A percentile compares a stretch with the other conserved stretches of the same genome.
These are phyloP conservation scores for Aspergillus oerlinghausenensis DNA, from an alignment of 2,329 filamentous ascomycete genomes.

Conservation along the genomic window DNA sequence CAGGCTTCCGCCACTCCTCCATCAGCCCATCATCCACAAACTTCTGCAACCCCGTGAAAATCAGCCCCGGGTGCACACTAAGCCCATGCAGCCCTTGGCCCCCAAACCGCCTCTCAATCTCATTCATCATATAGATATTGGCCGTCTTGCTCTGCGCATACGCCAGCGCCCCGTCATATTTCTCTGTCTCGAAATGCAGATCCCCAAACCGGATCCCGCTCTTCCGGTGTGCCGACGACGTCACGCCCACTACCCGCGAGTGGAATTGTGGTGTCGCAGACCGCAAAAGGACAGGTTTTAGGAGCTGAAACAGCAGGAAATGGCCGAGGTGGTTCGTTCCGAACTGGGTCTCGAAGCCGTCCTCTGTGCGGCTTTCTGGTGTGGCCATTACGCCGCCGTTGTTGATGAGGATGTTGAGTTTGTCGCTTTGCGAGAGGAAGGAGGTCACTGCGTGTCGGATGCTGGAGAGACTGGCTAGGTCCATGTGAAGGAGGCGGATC, in stretches of 20 bases:
- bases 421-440: not conserved
- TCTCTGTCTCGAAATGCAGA: conserved; percentile 12
- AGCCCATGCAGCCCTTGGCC: conserved; percentile 40
- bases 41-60: conserved; percentile 31
- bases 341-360: conserved; percentile 35
- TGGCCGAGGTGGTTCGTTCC: conserved; percentile 32
- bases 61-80: conserved; percentile 46
- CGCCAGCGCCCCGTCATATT: conserved; percentile 24
- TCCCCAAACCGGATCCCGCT: conserved; percentile 20
- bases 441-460: conserved; percentile 18
- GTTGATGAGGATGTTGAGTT: conserved; percentile 8
- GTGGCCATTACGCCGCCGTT: conserved; percentile 12
- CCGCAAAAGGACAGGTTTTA: conserved; percentile 12
- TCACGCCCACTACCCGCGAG: conserved; percentile 46
- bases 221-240: conserved; percentile 42
- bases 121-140: conserved; percentile 47
- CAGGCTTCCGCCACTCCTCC: conserved; percentile 2
- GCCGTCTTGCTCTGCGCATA: conserved; percentile 50
- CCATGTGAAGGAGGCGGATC: conserved; percentile 31
- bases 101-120: conserved; percentile 48
- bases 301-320: conserved; percentile 29
- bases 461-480: conserved; percentile 28
- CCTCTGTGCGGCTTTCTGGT: conserved; percentile 1
- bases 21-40: conserved; percentile 19
- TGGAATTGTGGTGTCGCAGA: conserved; percentile 30